Base-by-base conservation (phyloP, 805 yeast genomes). In the Dipodascopsis uninucleata region DNA sequence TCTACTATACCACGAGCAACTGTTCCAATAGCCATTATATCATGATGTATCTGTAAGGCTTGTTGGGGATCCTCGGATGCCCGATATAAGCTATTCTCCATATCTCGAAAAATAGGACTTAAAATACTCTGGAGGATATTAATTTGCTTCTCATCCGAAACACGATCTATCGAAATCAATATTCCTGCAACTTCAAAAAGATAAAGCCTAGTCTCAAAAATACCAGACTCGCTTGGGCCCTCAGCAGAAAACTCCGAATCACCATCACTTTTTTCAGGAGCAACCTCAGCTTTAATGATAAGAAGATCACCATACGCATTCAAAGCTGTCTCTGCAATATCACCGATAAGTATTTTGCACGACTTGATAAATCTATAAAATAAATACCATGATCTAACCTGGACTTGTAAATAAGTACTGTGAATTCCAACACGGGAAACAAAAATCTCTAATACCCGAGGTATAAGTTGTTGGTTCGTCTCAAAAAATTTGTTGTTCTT, bases 181-280 rank as follows among this genome's bases (percentile, higher is more conserved):
- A 86, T 63, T 5, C 98, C 97, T 43, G 85, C 71, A 2, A 95
- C 76, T 67, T 93, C 98, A 63, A 85, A 90, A 20, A 93, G 66
- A 58, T 85, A 81, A 39, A 86, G 68, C 64, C 90, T 96, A 56
- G 78, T 78, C 53, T 81, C 85, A 66, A 90, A 88, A 31, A 70
- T 70, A 1, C 80, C 77, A 41, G 73, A 68, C 29, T 66, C 69
- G 21, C 71, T 69, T 22, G 70, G 60, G 22, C 70, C 74, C 48
- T 72, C 77, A 8, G 77, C 79, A 36, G 80, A 83, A 34, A 68
- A 69, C 33, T 68, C 71, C 2, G 72, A 64, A 6, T 69, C 68
- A 9, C 42, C 39, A 25, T 67, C 66, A 31, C 59, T 60, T 17
- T 59, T 58, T 23, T 39, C 50, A 10, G 62, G 60, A 28, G 57